Conservation (phyloP, 1,139 yeast genomes). For the Maudiozyma humilis region DNA sequence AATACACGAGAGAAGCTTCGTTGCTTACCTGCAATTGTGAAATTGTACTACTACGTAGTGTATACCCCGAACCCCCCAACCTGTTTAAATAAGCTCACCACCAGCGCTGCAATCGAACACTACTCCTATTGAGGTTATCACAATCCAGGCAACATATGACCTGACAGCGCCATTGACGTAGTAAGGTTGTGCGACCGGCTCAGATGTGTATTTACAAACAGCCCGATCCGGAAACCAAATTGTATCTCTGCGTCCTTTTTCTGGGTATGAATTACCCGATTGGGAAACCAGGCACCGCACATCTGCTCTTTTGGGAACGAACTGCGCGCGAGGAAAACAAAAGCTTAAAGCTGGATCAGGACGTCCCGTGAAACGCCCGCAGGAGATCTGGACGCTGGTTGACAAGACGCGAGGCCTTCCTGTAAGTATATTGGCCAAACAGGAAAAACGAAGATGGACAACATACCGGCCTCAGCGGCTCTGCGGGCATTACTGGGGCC, state of each 20-base stretch:
- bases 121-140: too few species aligned
- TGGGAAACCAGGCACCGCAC: background rate
- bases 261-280: background rate
- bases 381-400: background rate
- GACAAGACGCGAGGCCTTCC: background rate
- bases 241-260: background rate
- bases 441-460: background rate
- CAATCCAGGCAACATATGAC: background rate
- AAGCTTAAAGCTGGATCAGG: background rate
- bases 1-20: too few species aligned
- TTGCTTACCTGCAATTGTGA: too few species aligned
- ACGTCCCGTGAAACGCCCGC: background rate
- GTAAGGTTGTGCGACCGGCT: background rate
- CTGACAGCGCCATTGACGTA: background rate
- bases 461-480: background rate
- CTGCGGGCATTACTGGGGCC: background rate
- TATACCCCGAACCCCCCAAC: too few species aligned
- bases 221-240: background rate
- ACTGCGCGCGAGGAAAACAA: background rate
- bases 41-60: too few species aligned
- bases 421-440: background rate
- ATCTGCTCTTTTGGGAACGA: background rate
- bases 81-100: too few species aligned
- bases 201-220: background rate
- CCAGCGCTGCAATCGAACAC: background rate